Base-by-base conservation (phyloP, 768 basidiomycete genomes). In the Pholiota microspora region DNA sequence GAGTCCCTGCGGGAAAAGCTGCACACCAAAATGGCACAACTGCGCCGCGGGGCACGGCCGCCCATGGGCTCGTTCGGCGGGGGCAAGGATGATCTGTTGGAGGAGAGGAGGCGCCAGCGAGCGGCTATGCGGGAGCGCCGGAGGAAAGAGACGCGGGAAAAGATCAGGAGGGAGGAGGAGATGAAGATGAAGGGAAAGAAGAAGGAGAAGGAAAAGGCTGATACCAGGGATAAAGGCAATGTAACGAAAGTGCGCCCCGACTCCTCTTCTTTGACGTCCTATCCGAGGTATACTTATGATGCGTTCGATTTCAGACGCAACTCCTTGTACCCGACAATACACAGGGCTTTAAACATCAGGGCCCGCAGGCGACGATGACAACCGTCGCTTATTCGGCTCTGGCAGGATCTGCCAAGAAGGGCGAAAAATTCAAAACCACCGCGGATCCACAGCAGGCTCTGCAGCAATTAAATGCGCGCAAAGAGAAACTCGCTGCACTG, bases 401-500 rank as follows among this genome's bases (percentile, higher is more conserved):
- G 7, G 75, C 83, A 7, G 84, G 86, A 6, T 73, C 80, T 8
- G 74, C 78, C 2, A 80, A 82, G 65, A 81, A 79, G 53, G 69
- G 70, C 0, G 71, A 73, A 49, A 78, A 80, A 47, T 74, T 88
- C 58, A 85, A 89, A 68, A 84, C 85, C 0, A 77, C 86, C 2
- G 83, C 92, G 0, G 91, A 96, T 65, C 92, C 95, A 1, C 73
- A 84, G 7, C 89, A 92, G 61, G 97, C 97, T 0, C 82, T 99
- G 8, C 79, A 82, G 2, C 89, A 94, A 56, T 79, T 99, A 8
- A 72, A 83, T 8, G 77, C 84, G 28, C 85, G 87, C 25, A 91
- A 92, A 65, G 85, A 86, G 60, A 89, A 89, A 62, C 73, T 97
- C 1, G 84, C 86, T 0, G 67, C 79, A 0, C 63, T 98, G 57